phyloP scores from a whole-genome alignment of 1,284 basidiomycete species.

The Omphalotus olearius region DNA sequence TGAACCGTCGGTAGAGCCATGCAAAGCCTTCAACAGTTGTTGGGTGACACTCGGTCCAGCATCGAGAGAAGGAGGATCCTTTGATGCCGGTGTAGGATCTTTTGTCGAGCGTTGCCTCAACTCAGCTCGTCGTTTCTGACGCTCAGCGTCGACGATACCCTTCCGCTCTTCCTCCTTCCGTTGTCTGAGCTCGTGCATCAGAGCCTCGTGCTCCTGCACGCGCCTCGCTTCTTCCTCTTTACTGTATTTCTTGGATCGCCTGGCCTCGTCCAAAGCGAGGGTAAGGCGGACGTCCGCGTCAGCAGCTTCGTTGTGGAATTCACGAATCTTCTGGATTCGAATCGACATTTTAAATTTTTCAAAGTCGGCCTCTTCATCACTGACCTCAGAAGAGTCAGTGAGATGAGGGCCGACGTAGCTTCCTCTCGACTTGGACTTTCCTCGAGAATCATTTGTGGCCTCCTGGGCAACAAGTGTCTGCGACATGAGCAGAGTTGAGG shows the following conservation, averaged over 20 bases:
- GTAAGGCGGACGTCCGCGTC: conserved; percentile 42
- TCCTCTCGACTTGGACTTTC: conserved; percentile 7
- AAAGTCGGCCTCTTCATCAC: conserved; percentile 43
- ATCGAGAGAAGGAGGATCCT: not conserved
- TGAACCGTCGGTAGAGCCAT: conserved; percentile 1
- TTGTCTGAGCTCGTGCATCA: conserved; percentile 40
- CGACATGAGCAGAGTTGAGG: not conserved
- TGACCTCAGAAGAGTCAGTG: conserved; percentile 27
- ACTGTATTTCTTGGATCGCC: conserved; percentile 16
- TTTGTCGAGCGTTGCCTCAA: conserved; percentile 1
- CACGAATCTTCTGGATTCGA: conserved; percentile 47
- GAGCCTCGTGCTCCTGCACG: conserved; percentile 42
- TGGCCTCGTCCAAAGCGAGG: conserved; percentile 32
- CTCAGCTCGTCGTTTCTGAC: conserved; percentile 30
- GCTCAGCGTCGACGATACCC: conserved; percentile 38
- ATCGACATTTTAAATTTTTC: conserved; percentile 45
- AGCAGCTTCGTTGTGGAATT: conserved; percentile 51
- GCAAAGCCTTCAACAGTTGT: conserved; percentile 7
- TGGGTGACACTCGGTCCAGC: not conserved
- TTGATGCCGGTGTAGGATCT: not conserved
- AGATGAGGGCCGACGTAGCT: conserved; percentile 46
- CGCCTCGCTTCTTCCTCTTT: conserved; percentile 27
- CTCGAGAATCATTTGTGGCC: conserved; percentile 2
- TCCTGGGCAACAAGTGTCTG: not conserved
- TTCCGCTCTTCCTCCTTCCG: conserved; percentile 49